Conservation (phyloP, 164 flowering plant species). For the Macadamia integrifolia region DNA sequence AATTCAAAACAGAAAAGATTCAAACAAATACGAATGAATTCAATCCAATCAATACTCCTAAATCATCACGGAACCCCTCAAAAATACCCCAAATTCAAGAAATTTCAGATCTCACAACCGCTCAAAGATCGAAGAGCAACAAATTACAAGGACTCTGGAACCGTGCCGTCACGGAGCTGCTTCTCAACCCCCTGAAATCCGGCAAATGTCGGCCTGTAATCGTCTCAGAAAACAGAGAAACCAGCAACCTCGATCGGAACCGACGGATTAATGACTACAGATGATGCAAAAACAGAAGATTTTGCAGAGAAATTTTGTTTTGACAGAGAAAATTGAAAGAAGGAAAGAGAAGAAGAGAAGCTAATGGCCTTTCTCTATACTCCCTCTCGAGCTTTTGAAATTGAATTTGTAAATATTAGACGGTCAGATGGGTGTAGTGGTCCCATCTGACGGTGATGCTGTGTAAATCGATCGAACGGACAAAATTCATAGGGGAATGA, state of each 20-base stretch:
- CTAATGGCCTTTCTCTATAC: slow-evolving; percentile 19
- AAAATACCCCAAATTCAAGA: slow-evolving; percentile 19
- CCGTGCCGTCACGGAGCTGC: background rate
- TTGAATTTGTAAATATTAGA: slow-evolving; percentile 43
- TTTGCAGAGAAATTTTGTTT: slow-evolving; percentile 1
- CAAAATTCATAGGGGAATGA: slow-evolving; percentile 36
- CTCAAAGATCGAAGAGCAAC: slow-evolving; percentile 1
- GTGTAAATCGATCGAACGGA: slow-evolving; percentile 24
- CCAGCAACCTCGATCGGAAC: slow-evolving; percentile 1
- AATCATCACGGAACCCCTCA: slow-evolving; percentile 14
- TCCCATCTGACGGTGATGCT: slow-evolving; percentile 30
- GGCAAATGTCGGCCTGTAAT: slow-evolving; percentile 13
- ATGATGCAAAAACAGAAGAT: slow-evolving; percentile 1
- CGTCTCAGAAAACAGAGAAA: slow-evolving; percentile 1
- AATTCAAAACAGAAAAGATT: slow-evolving; percentile 10
- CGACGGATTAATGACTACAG: background rate
- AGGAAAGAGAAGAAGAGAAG: slow-evolving; percentile 8
- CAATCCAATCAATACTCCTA: slow-evolving; percentile 13
- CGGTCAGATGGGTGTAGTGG: slow-evolving; percentile 30
- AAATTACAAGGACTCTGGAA: background rate
- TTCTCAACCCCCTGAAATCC: slow-evolving; percentile 9
- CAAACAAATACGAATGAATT: slow-evolving; percentile 5
- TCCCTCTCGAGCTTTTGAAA: slow-evolving; percentile 68
- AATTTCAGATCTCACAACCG: slow-evolving; percentile 22
- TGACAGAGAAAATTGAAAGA: slow-evolving; percentile 13